phyloP scores from a whole-genome alignment of 2,329 filamentous ascomycete genomes.

The Hypoxylon sp. region DNA sequence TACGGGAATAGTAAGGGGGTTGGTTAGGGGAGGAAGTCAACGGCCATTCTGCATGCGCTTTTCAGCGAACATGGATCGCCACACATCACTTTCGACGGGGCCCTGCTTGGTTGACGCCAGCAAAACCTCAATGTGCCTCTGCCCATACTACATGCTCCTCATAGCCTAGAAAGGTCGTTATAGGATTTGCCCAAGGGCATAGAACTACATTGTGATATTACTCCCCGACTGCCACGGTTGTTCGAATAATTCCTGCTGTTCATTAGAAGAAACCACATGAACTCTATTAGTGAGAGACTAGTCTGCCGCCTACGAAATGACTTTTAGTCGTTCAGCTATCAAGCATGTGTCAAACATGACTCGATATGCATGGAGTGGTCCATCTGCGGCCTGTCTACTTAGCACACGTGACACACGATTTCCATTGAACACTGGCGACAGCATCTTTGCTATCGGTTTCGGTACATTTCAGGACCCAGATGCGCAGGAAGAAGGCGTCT shows the following conservation, averaged over 20 bases:
- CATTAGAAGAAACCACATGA: too few relatives aligned
- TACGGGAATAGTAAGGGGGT: neutral
- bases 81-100: neutral
- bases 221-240: neutral
- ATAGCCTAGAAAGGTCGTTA: too few relatives aligned
- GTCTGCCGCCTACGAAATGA: neutral
- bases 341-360: neutral
- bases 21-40: neutral
- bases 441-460: conserved; percentile 49
- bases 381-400: neutral
- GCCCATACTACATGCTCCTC: too few relatives aligned
- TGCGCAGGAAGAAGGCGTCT: conserved; percentile 45
- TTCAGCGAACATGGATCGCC: neutral
- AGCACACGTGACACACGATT: neutral
- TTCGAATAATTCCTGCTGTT: too few relatives aligned
- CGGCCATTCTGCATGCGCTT: neutral
- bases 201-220: too few relatives aligned
- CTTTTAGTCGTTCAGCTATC: neutral
- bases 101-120: neutral
- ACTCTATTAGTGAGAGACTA: too few relatives aligned
- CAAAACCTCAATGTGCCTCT: too few relatives aligned
- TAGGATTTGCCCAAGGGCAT: neutral
- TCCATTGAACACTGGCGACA: conserved; percentile 43
- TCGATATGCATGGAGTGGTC: neutral
- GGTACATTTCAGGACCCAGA: conserved; percentile 50